Evolutionary conservation across 768 basidiomycete genomes (phyloP).

Genomic region (Daedaleopsis sinensis): DNA sequence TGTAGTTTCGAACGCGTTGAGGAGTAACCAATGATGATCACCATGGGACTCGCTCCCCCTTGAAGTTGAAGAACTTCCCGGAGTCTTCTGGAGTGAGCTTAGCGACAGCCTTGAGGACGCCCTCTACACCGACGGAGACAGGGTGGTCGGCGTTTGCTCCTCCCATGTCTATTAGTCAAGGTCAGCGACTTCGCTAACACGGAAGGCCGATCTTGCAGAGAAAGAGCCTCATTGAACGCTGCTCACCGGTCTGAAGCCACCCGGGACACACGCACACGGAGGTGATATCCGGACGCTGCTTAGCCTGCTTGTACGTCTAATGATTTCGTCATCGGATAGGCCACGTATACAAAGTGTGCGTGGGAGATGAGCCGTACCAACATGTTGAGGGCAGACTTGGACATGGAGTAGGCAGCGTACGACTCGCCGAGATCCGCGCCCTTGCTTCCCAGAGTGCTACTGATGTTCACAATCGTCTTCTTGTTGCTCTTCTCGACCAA

Average conservation of each 20-base stretch:
- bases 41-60: slow-evolving; percentile 6
- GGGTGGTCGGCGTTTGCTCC: slow-evolving; percentile 2
- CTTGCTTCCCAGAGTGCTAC: slow-evolving; percentile 33
- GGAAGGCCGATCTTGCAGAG: too few relatives aligned
- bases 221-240: too few relatives aligned
- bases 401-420: slow-evolving; percentile 35
- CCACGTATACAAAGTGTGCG: not conserved
- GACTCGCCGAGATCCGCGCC: slow-evolving; percentile 24
- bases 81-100: not conserved
- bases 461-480: slow-evolving; percentile 39
- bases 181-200: too few relatives aligned
- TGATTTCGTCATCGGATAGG: not conserved
- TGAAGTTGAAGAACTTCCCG: slow-evolving; percentile 10
- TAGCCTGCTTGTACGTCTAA: slow-evolving; percentile 20
- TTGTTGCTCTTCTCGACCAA: slow-evolving; percentile 35
- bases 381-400: slow-evolving; percentile 43
- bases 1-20: too few relatives aligned
- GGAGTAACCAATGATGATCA: too few relatives aligned
- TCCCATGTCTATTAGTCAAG: slow-evolving; percentile 11
- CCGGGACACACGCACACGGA: slow-evolving; percentile 19
- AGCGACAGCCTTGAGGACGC: not conserved
- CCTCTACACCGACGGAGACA: slow-evolving; percentile 6
- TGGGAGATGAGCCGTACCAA: slow-evolving; percentile 29
- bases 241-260: slow-evolving; percentile 17
- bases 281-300: slow-evolving; percentile 8